A percentile compares a stretch with the other conserved stretches of the same genome.
Conservation (phyloP, 208 protist species). For the Strigomonas galati region DNA sequence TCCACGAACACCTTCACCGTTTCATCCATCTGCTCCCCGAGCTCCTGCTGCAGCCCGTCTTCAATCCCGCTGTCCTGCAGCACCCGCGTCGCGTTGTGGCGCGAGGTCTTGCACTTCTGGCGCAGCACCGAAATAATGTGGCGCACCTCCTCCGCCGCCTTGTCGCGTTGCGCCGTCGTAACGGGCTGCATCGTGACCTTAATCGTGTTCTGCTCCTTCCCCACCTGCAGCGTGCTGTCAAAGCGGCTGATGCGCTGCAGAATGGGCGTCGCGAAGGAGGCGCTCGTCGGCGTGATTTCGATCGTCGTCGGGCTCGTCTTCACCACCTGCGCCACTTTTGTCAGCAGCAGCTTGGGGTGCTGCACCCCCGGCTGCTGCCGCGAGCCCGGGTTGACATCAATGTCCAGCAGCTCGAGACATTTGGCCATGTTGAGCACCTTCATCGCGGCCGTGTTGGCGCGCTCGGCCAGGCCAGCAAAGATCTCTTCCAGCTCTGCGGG, state of each 20-base stretch:
- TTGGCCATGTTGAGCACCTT: conserved; percentile 89
- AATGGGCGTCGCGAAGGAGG: conserved; percentile 45
- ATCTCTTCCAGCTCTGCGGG: conserved; percentile 67
- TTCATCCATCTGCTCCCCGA: conserved; percentile 49
- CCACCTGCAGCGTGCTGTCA: conserved; percentile 63
- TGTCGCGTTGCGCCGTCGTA: conserved; percentile 67
- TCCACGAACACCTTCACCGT: conserved; percentile 59
- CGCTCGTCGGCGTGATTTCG: conserved; percentile 60
- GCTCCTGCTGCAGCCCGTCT: conserved; percentile 51
- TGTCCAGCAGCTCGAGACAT: conserved; percentile 76
- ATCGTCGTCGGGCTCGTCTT: conserved; percentile 58
- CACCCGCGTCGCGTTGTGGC: conserved; percentile 53
- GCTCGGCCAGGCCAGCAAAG: conserved; percentile 53
- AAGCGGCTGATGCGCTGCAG: conserved; percentile 75
- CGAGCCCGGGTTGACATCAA: conserved; percentile 53
- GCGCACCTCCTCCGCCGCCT: conserved; percentile 53
- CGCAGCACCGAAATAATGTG: conserved; percentile 39
- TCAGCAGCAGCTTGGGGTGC: conserved; percentile 48
- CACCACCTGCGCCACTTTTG: conserved; percentile 73
- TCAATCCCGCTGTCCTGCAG: conserved; percentile 67
- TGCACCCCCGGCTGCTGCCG: conserved; percentile 19
- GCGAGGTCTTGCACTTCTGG: conserved; percentile 52
- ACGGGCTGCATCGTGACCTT: conserved; percentile 65
- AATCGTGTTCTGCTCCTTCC: conserved; percentile 70
- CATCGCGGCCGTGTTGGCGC: conserved; percentile 77